Base-by-base conservation (phyloP, 1,284 basidiomycete genomes). In the Violaceomyces palustris region DNA sequence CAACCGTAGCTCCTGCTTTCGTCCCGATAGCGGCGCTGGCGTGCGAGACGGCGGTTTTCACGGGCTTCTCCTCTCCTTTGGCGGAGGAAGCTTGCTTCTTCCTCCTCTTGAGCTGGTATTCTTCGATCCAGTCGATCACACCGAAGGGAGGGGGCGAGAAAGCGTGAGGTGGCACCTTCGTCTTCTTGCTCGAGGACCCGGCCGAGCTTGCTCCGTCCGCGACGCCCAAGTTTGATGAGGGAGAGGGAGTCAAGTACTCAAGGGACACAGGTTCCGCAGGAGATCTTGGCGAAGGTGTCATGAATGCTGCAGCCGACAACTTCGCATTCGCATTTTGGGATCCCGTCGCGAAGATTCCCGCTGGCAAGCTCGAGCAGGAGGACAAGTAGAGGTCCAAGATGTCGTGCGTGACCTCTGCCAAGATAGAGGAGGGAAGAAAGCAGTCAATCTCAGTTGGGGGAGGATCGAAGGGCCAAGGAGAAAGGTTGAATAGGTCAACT, bases 121-220 rank as follows among this genome's bases (percentile, higher is more conserved):
- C 35, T 17, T 61, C 58, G 32, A 61, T 35, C 53, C 54, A 61
- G 19, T 61, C 54, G 2, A 61, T 43, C 2, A 61, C 28, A 1
- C 47, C 50, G 14, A 61, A 54, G 1, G 59, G 59, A 6, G 59
- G 59, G 2, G 59, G 50, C 1, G 59, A 50, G 27, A 58, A 61
- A 19, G 53, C 59, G 47, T 61, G 52, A 35, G 44, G 54, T 18
- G 45, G 44, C 12, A 57, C 48, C 32, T 49, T 49, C 8, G 36
- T 42, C 5, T 45, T 37, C 4, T 29, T 29, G 15, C 21, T 27
- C 6, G 38, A 30, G 4, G 42, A 29, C 9, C 42, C 42, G 2
- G 19, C 27, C n/a, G 10, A 11, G 1, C 29, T 14, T 2, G 44
- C 40, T n/a, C 51, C 46, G 38, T 35, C 39, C 17, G 46, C 19